These are phyloP conservation scores for sorghum (Sorghum bicolor) DNA, from an alignment of 176 grass and related monocot genomes.

Conservation along the genomic window DNA sequence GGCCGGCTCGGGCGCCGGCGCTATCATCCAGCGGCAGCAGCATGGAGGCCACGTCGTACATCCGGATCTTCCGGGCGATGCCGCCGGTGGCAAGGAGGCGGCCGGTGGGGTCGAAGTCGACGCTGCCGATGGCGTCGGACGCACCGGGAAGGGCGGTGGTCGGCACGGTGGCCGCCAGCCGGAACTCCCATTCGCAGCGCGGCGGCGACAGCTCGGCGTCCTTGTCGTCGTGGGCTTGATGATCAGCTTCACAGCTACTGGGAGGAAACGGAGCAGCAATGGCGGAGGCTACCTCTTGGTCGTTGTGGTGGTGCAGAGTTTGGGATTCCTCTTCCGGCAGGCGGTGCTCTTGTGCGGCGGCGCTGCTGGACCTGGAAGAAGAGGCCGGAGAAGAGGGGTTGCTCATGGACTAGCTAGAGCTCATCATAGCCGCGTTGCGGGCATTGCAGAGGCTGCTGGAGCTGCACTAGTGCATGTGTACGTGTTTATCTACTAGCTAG, in stretches of 20 bases:
- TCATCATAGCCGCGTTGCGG: constrained; percentile 8
- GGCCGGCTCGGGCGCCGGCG: background rate
- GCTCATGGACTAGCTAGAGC: constrained; percentile 35
- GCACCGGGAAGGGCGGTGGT: constrained; percentile 46
- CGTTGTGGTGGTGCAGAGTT: background rate
- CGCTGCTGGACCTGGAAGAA: background rate
- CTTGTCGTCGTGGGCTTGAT: background rate
- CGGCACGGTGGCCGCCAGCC: constrained; percentile 52
- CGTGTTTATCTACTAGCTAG: background rate
- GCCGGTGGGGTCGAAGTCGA: constrained; percentile 72
- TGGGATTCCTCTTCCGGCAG: background rate
- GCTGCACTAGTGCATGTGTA: background rate
- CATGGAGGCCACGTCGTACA: constrained; percentile 44
- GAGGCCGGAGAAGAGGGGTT: constrained; percentile 21
- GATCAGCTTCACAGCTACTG: background rate
- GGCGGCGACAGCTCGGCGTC: constrained; percentile 40
- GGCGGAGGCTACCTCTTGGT: background rate
- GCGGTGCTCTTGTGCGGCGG: background rate
- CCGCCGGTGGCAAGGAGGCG: constrained; percentile 81
- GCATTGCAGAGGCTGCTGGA: background rate
- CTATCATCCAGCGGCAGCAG: background rate
- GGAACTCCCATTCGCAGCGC: constrained; percentile 68
- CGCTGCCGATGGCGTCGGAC: constrained; percentile 62
- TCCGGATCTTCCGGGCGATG: constrained; percentile 79
- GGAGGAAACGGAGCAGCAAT: background rate